Evolutionary conservation across 2,329 filamentous ascomycete genomes (phyloP).

Genomic region (Curvularia hawaiiensis): DNA sequence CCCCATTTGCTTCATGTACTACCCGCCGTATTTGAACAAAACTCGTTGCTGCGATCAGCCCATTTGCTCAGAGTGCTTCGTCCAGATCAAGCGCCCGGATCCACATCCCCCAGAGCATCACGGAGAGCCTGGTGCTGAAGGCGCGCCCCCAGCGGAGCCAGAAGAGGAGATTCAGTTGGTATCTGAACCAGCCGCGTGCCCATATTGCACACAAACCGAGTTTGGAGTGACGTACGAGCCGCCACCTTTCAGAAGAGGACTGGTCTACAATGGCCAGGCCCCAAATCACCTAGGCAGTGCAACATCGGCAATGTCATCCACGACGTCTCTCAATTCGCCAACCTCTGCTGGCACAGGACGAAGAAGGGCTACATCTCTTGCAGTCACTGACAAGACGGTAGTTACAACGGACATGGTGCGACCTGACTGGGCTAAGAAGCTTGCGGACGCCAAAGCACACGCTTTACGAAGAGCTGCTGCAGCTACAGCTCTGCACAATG

Average conservation of each 20-base stretch:
- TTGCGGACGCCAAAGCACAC: conserved; percentile 82
- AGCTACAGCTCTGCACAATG: conserved; percentile 91
- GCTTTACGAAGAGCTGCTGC: conserved; percentile 86
- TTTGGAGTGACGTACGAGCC: conserved; percentile 96
- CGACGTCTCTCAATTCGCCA: conserved; percentile 74
- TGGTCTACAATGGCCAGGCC: conserved; percentile 68
- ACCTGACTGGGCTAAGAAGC: conserved; percentile 92
- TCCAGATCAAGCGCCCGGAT: conserved; percentile 95
- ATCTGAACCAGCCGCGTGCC: conserved; percentile 89
- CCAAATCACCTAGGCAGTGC: conserved; percentile 59
- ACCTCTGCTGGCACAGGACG: conserved; percentile 51
- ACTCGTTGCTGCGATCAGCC: conserved; percentile 95
- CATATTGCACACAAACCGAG: conserved; percentile 92
- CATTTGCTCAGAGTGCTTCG: conserved; percentile 98
- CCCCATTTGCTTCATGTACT: conserved; percentile 95
- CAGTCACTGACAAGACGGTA: conserved; percentile 81
- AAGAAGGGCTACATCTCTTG: conserved; percentile 71
- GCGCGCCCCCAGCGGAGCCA: conserved; percentile 48
- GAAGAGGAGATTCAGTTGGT: conserved; percentile 70
- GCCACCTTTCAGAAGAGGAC: conserved; percentile 83
- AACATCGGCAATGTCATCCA: conserved; percentile 81
- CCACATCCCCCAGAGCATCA: conserved; percentile 85
- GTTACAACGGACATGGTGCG: conserved; percentile 92
- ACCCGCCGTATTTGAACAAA: conserved; percentile 91
- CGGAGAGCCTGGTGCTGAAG: conserved; percentile 42